Evolutionary conservation across 495 filamentous ascomycete species (phyloP).

Genomic region (Penicillium chermesinum): DNA sequence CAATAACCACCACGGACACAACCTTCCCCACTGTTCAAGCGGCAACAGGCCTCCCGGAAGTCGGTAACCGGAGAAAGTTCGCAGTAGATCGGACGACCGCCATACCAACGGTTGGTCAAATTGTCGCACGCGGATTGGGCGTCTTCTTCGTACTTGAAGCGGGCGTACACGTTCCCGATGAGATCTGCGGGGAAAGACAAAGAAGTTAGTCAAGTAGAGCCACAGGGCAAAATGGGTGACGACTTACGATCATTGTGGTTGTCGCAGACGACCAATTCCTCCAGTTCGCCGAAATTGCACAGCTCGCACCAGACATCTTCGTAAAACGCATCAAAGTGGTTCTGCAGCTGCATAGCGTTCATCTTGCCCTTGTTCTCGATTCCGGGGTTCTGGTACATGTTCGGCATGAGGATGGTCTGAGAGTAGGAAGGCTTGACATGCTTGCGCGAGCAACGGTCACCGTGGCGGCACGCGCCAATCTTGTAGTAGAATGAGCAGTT

Average conservation of each 20-base stretch:
- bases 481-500: slow-evolving; percentile 89
- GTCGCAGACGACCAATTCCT: slow-evolving; percentile 87
- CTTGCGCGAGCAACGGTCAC: slow-evolving; percentile 94
- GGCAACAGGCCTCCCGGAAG: slow-evolving; percentile 96
- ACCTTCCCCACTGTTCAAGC: slow-evolving; percentile 89
- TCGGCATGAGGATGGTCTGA: slow-evolving; percentile 95
- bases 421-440: slow-evolving; percentile 98
- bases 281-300: slow-evolving; percentile 87
- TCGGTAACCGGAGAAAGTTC: slow-evolving; percentile 95
- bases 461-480: slow-evolving; percentile 97
- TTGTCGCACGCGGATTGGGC: slow-evolving; percentile 91
- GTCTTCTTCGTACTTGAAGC: slow-evolving; percentile 99
- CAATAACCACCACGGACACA: slow-evolving; percentile 96
- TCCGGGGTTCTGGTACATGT: slow-evolving; percentile 98
- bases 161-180: slow-evolving; percentile 98
- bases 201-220: not conserved
- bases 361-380: slow-evolving; percentile 97
- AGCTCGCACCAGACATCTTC: slow-evolving; percentile 99
- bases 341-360: slow-evolving; percentile 90
- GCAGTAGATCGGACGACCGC: slow-evolving; percentile 95
- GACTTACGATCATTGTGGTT: slow-evolving; percentile 95
- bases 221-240: no score
- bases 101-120: slow-evolving; percentile 94
- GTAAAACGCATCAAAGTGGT: slow-evolving; percentile 99
- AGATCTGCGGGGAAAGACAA: slow-evolving; percentile 53